A percentile compares a stretch with the other conserved stretches of the same genome.
phyloP scores from a whole-genome alignment of 176 grass and related monocot species.

The Oropetium thomaeum region DNA sequence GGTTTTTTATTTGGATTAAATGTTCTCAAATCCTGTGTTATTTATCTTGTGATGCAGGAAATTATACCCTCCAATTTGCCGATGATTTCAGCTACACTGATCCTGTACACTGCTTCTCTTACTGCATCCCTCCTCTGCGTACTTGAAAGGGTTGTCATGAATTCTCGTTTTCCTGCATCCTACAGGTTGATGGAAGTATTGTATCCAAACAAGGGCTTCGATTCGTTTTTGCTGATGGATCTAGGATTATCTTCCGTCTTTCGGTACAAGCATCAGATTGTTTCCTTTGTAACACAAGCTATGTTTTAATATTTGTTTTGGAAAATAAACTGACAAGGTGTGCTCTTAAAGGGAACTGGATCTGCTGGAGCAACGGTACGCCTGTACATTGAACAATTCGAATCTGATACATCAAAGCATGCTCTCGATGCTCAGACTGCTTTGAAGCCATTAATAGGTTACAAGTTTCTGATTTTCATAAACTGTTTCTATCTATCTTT shows the following conservation, averaged over 20 bases:
- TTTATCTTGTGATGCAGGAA: conserved; percentile 48
- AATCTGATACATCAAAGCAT: conserved; percentile 71
- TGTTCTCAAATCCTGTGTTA: neutral
- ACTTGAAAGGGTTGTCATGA: conserved; percentile 15
- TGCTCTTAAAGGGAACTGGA: conserved; percentile 74
- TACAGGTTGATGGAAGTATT: conserved; percentile 74
- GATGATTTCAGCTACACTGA: conserved; percentile 93
- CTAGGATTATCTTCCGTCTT: conserved; percentile 85
- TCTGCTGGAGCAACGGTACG: conserved; percentile 86
- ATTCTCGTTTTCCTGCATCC: conserved; percentile 25
- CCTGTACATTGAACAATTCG: conserved; percentile 81
- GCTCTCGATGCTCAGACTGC: conserved; percentile 65
- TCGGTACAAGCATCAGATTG: conserved; percentile 42
- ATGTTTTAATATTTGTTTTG: neutral
- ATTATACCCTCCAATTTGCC: conserved; percentile 70
- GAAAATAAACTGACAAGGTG: neutral
- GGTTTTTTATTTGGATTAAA: neutral
- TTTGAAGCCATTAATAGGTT: conserved; percentile 79
- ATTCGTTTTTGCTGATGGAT: conserved; percentile 85
- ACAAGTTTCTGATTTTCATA: conserved; percentile 4
- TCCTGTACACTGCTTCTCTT: conserved; percentile 35
- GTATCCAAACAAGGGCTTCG: conserved; percentile 81
- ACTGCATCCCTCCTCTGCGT: neutral
- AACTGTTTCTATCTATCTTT: neutral
- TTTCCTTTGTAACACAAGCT: neutral